A percentile compares a stretch with the other conserved stretches of the same genome.
These are phyloP conservation scores for Ganoderma lucidum DNA, from an alignment of 1,284 basidiomycete genomes.

Conservation along the genomic window DNA sequence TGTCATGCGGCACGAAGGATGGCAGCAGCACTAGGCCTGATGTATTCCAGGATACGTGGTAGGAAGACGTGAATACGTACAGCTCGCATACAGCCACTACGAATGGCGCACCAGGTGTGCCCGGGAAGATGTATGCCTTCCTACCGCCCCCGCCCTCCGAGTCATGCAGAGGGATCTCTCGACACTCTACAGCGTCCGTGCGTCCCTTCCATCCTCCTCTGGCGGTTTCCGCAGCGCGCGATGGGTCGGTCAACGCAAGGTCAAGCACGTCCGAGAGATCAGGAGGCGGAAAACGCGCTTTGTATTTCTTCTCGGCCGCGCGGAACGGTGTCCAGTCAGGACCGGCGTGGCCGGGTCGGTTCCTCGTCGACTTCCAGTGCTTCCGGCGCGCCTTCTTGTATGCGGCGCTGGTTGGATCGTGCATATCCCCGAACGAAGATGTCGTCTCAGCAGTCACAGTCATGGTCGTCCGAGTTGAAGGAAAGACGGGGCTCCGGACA, in stretches of 20 bases:
- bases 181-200: conserved; percentile 45
- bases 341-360: conserved; percentile 52
- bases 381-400: conserved; percentile 73
- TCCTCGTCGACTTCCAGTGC: conserved; percentile 65
- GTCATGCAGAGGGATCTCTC: conserved; percentile 38
- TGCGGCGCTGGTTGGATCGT: conserved; percentile 54
- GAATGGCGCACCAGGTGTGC: conserved; percentile 59
- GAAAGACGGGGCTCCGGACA: not conserved
- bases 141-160: conserved; percentile 23
- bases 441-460: conserved; percentile 19
- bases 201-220: conserved; percentile 59
- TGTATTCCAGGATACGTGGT: conserved; percentile 12
- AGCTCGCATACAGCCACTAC: conserved; percentile 19
- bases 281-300: conserved; percentile 77
- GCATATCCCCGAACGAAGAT: conserved; percentile 28
- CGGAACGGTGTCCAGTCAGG: conserved; percentile 76
- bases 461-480: conserved; percentile 15
- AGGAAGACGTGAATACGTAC: conserved; percentile 38
- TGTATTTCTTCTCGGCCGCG: conserved; percentile 79
- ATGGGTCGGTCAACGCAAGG: conserved; percentile 55
- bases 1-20: conserved; percentile 62
- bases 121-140: conserved; percentile 59
- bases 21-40: conserved; percentile 86
- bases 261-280: conserved; percentile 75
- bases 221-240: conserved; percentile 49